Conservation (phyloP, 768 basidiomycete genomes). For the Xerocomellus intermedius region DNA sequence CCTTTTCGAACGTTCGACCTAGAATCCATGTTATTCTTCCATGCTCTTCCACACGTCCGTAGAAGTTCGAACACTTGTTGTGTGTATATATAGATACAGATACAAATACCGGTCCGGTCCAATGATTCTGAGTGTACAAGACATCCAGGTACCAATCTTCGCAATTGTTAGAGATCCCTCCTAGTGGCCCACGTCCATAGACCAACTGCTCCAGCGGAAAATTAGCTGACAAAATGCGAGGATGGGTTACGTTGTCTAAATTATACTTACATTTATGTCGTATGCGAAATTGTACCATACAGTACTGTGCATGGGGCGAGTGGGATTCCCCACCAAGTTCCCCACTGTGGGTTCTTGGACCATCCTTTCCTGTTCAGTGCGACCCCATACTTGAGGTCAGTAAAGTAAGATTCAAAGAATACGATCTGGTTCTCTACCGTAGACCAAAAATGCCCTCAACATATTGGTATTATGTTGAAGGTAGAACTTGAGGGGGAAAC, state of each 20-base stretch:
- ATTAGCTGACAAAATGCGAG: neutral
- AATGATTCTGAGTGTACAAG: neutral
- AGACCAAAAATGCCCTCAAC: neutral
- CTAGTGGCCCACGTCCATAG: neutral
- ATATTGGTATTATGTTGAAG: neutral
- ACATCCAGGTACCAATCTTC: neutral
- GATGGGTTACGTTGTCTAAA: neutral
- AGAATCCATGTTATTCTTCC: too few species aligned
- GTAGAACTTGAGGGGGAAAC: neutral
- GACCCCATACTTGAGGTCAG: neutral
- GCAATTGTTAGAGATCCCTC: neutral
- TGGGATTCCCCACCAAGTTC: too few species aligned
- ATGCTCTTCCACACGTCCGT: too few species aligned
- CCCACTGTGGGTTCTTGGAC: neutral
- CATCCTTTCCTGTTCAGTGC: neutral
- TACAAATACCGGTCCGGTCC: neutral
- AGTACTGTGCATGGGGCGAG: too few species aligned
- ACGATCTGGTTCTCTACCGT: neutral
- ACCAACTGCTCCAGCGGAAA: neutral
- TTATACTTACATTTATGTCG: neutral
- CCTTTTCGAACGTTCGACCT: too few species aligned
- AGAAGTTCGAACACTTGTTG: too few species aligned
- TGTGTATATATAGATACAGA: too few species aligned
- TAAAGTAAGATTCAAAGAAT: too few species aligned
- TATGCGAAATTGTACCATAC: neutral